A percentile compares a stretch with the other conserved stretches of the same genome.
Evolutionary conservation across 257 asterid genomes (phyloP).

Genomic region (Solanum tarijense): DNA sequence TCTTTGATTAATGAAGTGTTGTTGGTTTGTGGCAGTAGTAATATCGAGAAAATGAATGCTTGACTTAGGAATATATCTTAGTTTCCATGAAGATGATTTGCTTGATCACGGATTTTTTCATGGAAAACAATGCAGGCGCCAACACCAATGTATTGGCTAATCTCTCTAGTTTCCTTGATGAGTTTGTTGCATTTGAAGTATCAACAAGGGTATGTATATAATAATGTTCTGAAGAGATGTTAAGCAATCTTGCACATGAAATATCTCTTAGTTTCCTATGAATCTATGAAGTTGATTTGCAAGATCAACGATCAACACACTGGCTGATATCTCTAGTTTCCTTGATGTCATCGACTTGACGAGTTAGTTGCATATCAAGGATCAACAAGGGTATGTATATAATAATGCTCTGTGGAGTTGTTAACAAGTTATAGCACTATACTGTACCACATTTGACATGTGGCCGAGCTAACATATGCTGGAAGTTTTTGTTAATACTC

Average conservation of each 20-base stretch:
- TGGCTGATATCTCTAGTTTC: not conserved
- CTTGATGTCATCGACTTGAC: not conserved
- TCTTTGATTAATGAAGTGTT: slow-evolving; percentile 34
- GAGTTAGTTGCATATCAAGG: not conserved
- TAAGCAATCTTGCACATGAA: not conserved
- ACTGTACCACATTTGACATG: not conserved
- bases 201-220: not conserved
- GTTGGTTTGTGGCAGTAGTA: slow-evolving; percentile 27
- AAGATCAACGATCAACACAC: not conserved
- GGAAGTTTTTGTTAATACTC: not conserved
- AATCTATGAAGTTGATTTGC: not conserved
- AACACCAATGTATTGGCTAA: not conserved
- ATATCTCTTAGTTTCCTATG: not conserved
- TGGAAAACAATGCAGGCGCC: not conserved
- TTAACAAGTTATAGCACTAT: not conserved
- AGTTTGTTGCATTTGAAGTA: not conserved
- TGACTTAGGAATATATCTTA: not conserved
- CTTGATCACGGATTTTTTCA: not conserved
- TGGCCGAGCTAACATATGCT: not conserved
- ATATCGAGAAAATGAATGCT: not conserved
- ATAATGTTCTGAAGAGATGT: not conserved
- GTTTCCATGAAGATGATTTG: not conserved
- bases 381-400: not conserved
- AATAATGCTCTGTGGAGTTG: not conserved
- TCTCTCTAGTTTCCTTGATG: not conserved